Base-by-base conservation (phyloP, 2,329 filamentous ascomycete species). In the Arthrobotrys sinensis region DNA sequence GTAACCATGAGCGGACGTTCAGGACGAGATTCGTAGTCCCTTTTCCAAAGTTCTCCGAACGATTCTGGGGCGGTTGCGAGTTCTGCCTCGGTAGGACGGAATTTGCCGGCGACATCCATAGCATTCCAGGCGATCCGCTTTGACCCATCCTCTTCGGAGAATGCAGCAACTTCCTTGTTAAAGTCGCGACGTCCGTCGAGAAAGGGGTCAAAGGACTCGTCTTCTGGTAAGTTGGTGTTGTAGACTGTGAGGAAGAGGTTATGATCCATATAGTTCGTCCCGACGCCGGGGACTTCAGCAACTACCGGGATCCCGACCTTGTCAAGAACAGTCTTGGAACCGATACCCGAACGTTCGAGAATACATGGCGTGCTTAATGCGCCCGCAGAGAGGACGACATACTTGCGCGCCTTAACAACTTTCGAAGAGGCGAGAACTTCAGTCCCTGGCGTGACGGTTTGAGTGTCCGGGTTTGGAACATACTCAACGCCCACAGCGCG, bases 31-130 rank as follows among this genome's bases (percentile, higher is more conserved):
- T 93, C 92, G 85, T 94, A 95, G 85, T 95, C 94, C 67, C 88
- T 90, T 81, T 94, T 90, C 91, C 92, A 95, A 1, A 92, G 91
- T 5, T 88, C 88, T 53, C 87, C 88, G 86, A 95, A 95, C 66
- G 93, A 90, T 5, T 84, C 87, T 83, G 91, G 90, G 84, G 94
- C 91, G 81, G 90, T 86, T 63, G 88, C 86, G 16, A 93, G 86
- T 82, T 94, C 92, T 53, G 91, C 85, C 76, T 89, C 86, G 0
- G 88, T 92, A 0, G 92, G 92, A 1, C 92, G 88, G 81, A 93
- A 88, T 86, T 94, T 94, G 79, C 93, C 91, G 80, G 92, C 92
- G 2, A 91, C 91, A 0, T 94, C 92, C 80, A 94, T 93, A 78
- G 91, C 92, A 82, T 94, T 80, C 76, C 76, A 79, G 7, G 62